Evolutionary conservation across 2,329 filamentous ascomycete species (phyloP), one percentile per base, ranked within the genome.

Genomic region (Aspergillus sojae): DNA sequence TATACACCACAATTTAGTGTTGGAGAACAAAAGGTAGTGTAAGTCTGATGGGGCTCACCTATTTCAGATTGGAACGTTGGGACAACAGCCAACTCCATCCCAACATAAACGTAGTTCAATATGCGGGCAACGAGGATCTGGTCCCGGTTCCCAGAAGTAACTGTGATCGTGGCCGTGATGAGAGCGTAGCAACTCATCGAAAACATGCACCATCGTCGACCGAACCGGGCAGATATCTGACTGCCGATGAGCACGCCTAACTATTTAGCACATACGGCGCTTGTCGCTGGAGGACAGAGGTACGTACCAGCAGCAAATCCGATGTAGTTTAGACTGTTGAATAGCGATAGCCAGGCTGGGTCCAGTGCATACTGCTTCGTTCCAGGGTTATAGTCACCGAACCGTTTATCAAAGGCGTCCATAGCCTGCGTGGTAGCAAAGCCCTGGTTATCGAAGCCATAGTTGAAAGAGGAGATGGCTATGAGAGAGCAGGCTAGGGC

Each of bases 381-480:
- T 52, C 64, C 52, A 7, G 63, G 39, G 43, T 78, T 62, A 32
- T 66, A 74, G 3, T 68, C 64, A 0, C 78, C 77, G 57, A 80
- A 79, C 23, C 77, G 71, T 26, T 65, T 69, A 6, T 70, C 70
- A 58, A 78, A 80, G 2, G 75, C 58, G 14, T 72, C 66, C 78
- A 80, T 80, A 3, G 78, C 74, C 65, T 80, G 78, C 0, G 74
- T 77, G 0, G 72, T 76, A 0, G 75, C 70, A 56, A 78, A 78
- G 0, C 71, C 79, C 53, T 78, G 74, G 48, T 79, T 78, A 58
- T 80, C 78, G 21, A 80, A 78, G 32, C 78, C 78, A 72, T 79
- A 80, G 60, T 79, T 80, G 61, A 80, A 75, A 0, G 71, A 72
- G 0, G 75, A 78, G 4, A 80, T 64, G 12, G 77, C 77, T 39